Evolutionary conservation across 2,329 filamentous ascomycete genomes (phyloP), one percentile per base, ranked within the genome.

Genomic region (Trichoderma citrinoviride): DNA sequence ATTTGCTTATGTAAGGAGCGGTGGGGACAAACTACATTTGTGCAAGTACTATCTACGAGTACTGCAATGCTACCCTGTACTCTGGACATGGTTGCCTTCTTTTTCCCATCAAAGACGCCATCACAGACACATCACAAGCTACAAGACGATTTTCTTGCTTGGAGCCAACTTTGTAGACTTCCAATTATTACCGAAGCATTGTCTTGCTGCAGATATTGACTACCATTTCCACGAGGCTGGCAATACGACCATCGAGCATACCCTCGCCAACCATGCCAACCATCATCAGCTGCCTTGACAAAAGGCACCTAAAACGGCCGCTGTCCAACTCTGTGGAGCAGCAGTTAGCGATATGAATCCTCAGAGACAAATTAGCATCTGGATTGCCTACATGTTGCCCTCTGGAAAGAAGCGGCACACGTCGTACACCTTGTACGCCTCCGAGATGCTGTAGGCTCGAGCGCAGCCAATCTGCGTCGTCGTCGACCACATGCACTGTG

Each of bases 401-500:
- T 75, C 71, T 2, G 75, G 74, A 25, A 67, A 65, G 55, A 77
- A 76, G 12, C 76, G 76, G 46, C 76, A 78, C 21, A 78, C 76
- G 43, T 70, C 68, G 62, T 71, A 77, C 60, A 72, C 69, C 62
- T 74, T 75, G 70, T 72, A 76, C 4, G 74, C 68, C n/a, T 73
- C 69, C 10, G 70, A 71, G 53, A 73, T 70, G 66, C 71, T 70
- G 54, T 70, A 76, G 6, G 75, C 73, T 27, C 70, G 71, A 15
- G 73, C 75, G 50, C 76, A 78, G 27, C 76, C 76, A 19, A 78
- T 71, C 7, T 74, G 68, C 3, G 73, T 75, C 3, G 74, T 72
- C 7, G 65, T 65, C 8, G 73, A 73, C 76, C 76, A 77, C 73
- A 78, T 73, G 37, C 73, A 75, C 65, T 78, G 76, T 27, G 76